Evolutionary conservation across 768 basidiomycete species (phyloP), one percentile per base, ranked within the genome.

Genomic region (Terana coerulea): DNA sequence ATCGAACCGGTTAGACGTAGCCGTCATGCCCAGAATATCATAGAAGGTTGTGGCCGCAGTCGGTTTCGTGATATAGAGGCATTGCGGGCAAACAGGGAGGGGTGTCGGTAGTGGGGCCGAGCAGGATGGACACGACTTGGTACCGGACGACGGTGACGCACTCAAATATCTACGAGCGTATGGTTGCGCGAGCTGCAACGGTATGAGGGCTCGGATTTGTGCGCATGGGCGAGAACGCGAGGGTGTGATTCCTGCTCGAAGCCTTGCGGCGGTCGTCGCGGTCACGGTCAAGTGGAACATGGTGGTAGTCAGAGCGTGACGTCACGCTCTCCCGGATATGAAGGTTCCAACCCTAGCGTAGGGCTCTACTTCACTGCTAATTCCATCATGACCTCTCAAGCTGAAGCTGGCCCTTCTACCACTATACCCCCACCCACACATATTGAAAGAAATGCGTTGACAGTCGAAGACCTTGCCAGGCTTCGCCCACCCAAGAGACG

Each of bases 1-100:
- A 14, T 74, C 66, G 68, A 91, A 95, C 7, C 84, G 84, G 63
- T 88, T 88, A 0, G 80, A 77, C 15, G 72, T 70, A 30, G 77
- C 73, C 0, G 83, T 72, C 33, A 91, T 68, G 24, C 76, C 81
- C 47, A 95, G 78, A 35, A 94, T 66, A 33, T 84, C 80, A 65
- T 90, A 83, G 64, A 84, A 83, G 12, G 80, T 74, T 50, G 78
- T 67, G 17, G 76, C 69, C 7, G 72, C 60, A 1, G 84, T 77
- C 29, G 92, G 62, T 10, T 74, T 70, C 15, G 78, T 75, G 47
- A 95, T 86, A 49, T 75, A 75, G 61, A 76, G 76, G 69, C 92
- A 95, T n/a, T 70, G 72, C 11, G 72, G 71, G 65, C 92, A 95
- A 19, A 86, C 90, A 0, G 91, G 89, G 37, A 90, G 69, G 31